Evolutionary conservation across 176 grass and related monocot genomes (phyloP), one percentile per base, ranked within the genome.

Genomic region (Bolboschoenus planiculmis): DNA sequence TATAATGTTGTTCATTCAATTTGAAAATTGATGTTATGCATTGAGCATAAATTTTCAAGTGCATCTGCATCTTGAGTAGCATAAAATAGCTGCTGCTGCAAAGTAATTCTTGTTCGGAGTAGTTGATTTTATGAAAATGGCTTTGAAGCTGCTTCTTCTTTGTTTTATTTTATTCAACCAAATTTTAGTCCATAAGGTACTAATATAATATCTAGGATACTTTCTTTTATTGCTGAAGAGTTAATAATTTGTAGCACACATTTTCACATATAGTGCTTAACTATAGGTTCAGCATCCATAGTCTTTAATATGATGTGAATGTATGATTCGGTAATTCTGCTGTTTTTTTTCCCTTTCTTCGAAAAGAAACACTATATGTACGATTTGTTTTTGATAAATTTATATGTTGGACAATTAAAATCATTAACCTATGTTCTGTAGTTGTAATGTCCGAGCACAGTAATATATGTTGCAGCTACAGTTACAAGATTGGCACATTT

Each of bases 1-100:
- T 82, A 65, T 16, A 43, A 31, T 27, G 30, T 82, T 63, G 1
- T 82, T 82, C 56, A 62, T 82, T 40, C 59, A 48, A 63, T 82
- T 82, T 63, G 2, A 36, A 81, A 62, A 48, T 47, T 82, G 56
- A 42, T 82, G 40, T 2, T 13, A 73, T 73, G 46, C 5, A 51
- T 50, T 30, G 46, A 77, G 27, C 46, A 31, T 21, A 60, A 60
- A 33, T 80, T 31, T 33, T 40, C 48, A 21, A 23, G 9, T 80
- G 50, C 53, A 80, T 61, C 56, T 43, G 35, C 20, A 60, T 14
- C 13, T 43, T 21, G 6, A 5, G 34, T 35, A 34, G 44, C 42
- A 54, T 78, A 53, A 55, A 46, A 78, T 71, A 78, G 40, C 15
- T 78, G 13, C 24, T 15, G 11, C 5, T 65, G 20, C 39, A 46